phyloP scores from a whole-genome alignment of 2,329 filamentous ascomycete genomes.

The Fusarium globosum region DNA sequence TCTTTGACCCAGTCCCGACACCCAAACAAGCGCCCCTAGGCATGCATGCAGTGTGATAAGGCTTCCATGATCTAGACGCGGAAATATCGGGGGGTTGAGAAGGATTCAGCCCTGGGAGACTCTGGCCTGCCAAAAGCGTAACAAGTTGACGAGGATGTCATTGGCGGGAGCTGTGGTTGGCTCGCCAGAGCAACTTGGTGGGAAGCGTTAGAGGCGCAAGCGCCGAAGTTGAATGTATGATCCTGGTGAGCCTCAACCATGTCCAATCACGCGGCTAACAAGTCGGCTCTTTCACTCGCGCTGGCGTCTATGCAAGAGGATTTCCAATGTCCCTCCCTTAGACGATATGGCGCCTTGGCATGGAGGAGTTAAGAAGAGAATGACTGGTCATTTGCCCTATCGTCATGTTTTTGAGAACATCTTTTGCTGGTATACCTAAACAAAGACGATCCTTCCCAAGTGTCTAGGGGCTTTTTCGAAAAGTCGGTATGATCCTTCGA shows the following conservation, averaged over 20 bases:
- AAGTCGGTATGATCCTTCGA: slow-evolving; percentile 1
- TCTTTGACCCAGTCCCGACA: slow-evolving; percentile 16
- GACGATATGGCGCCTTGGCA: slow-evolving; percentile 22
- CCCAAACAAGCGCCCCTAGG: slow-evolving; percentile 45
- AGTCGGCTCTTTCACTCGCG: slow-evolving; percentile 45
- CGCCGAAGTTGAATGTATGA: slow-evolving; percentile 31
- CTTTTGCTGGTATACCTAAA: background rate
- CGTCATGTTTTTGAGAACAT: background rate
- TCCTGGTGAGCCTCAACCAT: slow-evolving; percentile 27
- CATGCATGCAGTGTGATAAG: slow-evolving; percentile 48
- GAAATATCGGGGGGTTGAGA: slow-evolving; percentile 21
- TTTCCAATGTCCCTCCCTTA: slow-evolving; percentile 17
- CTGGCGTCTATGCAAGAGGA: slow-evolving; percentile 48
- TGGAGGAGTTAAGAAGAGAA: slow-evolving; percentile 24
- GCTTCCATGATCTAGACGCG: slow-evolving; percentile 36
- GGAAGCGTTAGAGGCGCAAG: slow-evolving; percentile 46
- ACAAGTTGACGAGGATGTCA: slow-evolving; percentile 28
- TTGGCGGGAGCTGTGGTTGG: slow-evolving; percentile 37
- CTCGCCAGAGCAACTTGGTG: slow-evolving; percentile 27
- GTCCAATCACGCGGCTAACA: slow-evolving; percentile 47
- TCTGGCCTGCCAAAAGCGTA: slow-evolving; percentile 22
- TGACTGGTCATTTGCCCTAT: slow-evolving; percentile 15
- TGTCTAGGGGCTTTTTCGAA: background rate
- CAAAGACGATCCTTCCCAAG: background rate
- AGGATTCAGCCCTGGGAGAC: slow-evolving; percentile 33